Evolutionary conservation across 2,329 filamentous ascomycete species (phyloP), one percentile per base, ranked within the genome.

Genomic region (Diaporthe humulicola): DNA sequence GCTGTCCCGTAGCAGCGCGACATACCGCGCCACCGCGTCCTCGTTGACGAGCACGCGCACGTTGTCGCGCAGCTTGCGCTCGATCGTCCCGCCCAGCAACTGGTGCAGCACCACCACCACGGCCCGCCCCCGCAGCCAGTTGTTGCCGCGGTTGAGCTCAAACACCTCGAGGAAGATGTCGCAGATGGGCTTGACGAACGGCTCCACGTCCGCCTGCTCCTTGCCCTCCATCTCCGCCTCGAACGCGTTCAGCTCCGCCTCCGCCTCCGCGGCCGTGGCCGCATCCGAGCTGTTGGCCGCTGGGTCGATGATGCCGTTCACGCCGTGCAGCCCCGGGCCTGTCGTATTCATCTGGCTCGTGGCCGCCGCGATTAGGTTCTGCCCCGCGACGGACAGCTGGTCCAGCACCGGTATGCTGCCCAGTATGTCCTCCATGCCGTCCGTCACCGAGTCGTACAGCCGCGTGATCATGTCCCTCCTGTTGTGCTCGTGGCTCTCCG

Each of bases 151-250:
- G 83, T 98, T 98, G 52, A 99, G 89, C 81, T 98, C 96, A 81
- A 99, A 99, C 0, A 95, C 91, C 82, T 99, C 97, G 22, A 99
- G 90, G 84, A 99, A 99, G 75, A 99, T 93, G 83, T 99, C 97
- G 84, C 96, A 98, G 76, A 99, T 98, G 5, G 97, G 97, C 82
- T 98, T 99, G 80, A 99, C 97, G 80, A 99, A 98, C 1, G 97
- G 97, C 81, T 98, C 95, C 2, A 95, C 69, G 28, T 76, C 74
- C 61, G 74, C 66, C 33, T 76, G 88, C 79, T 98, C 95, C 80
- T 92, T 93, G 81, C 94, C 93, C 84, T 98, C 96, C 4, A 50
- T 95, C 79, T 92, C 93, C 81, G 94, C 93, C 84, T 98, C 70
- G 80, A 98, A 98, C 0, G 96, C 96, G 74, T 96, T 94, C 66